These are phyloP conservation scores for Sechiopsis laciniata DNA, from an alignment of 306 rosid species.

Conservation along the genomic window DNA sequence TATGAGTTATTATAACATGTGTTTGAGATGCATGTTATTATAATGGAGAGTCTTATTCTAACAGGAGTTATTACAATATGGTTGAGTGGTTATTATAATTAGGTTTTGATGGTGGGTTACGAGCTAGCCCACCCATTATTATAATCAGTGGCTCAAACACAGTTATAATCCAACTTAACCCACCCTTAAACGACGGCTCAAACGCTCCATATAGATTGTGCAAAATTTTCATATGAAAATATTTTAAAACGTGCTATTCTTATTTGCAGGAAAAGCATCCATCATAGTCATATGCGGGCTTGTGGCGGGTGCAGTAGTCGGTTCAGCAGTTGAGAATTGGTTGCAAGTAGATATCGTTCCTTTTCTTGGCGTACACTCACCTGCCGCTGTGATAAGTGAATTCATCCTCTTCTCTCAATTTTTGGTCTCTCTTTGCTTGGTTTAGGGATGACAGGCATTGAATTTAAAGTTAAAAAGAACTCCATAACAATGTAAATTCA, in stretches of 20 bases:
- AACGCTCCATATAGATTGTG: background rate
- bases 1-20: no score
- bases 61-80: no score
- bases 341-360: conserved; percentile 93
- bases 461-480: background rate
- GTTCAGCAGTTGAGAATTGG: conserved; percentile 86
- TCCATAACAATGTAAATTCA: conserved; percentile 1
- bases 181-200: no score
- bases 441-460: conserved; percentile 37
- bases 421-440: conserved; percentile 75
- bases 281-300: conserved; percentile 81
- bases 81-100: no score
- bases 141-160: no score
- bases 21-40: no score
- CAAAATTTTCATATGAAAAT: conserved; percentile 5
- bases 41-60: no score
- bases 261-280: conserved; percentile 80
- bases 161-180: no score
- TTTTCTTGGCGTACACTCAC: conserved; percentile 75
- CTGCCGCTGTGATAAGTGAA: conserved; percentile 83
- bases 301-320: conserved; percentile 82
- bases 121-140: no score
- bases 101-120: no score
- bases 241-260: conserved; percentile 10
- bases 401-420: conserved; percentile 73